These are phyloP conservation scores for Macrolepiota dolichaula DNA, from an alignment of 768 basidiomycete species.

Conservation along the genomic window DNA sequence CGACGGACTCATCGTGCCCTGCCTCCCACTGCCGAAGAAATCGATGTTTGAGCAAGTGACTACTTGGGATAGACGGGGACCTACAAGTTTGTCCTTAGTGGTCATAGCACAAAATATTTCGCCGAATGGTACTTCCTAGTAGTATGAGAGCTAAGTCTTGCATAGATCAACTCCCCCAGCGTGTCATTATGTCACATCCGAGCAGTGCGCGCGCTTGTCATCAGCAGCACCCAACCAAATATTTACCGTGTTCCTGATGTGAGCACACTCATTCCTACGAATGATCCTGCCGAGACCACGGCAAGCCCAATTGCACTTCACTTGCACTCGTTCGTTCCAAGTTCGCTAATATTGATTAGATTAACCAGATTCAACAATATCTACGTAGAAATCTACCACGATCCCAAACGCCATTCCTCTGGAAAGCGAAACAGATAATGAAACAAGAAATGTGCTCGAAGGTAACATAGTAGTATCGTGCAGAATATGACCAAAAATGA, in stretches of 20 bases:
- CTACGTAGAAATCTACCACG: slow-evolving; percentile 12
- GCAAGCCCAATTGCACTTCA: neutral
- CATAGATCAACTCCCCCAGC: neutral
- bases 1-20: slow-evolving; percentile 77
- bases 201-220: no score
- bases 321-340: neutral
- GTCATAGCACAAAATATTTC: neutral
- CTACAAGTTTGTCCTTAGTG: slow-evolving; percentile 2
- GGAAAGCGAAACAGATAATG: slow-evolving; percentile 13
- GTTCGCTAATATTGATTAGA: neutral
- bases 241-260: no score
- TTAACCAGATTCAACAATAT: slow-evolving; percentile 4
- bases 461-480: slow-evolving; percentile 14
- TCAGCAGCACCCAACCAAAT: no score
- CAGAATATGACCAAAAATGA: slow-evolving; percentile 12
- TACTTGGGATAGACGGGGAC: neutral
- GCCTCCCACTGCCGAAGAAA: slow-evolving; percentile 37
- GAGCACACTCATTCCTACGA: no score
- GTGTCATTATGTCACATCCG: no score
- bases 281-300: neutral
- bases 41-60: neutral
- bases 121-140: neutral
- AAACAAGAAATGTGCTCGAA: slow-evolving; percentile 13
- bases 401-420: slow-evolving; percentile 3
- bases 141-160: neutral